Percentiles rank a stretch among this genome's conserved stretches.
Evolutionary conservation across 2,329 filamentous ascomycete genomes (phyloP).

Genomic region (Epichloe elymi): DNA sequence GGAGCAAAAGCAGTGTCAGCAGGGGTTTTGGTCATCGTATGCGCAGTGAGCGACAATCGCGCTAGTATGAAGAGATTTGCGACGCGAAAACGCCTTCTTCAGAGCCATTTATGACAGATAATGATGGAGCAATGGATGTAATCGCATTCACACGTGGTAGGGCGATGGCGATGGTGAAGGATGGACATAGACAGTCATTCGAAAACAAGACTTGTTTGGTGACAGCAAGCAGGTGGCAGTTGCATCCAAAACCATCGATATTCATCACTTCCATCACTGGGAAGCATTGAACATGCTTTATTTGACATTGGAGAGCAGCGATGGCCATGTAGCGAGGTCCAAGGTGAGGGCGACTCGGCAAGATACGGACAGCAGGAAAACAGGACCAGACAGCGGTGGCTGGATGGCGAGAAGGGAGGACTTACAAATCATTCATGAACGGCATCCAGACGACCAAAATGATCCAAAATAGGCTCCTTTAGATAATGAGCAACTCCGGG

Average conservation of each 20-base stretch:
- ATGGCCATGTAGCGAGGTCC: constrained; percentile 21
- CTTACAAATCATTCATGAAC: constrained; percentile 39
- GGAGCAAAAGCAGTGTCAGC: constrained; percentile 24
- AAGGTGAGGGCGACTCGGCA: constrained; percentile 23
- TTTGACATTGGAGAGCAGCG: constrained; percentile 15
- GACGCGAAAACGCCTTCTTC: constrained; percentile 14
- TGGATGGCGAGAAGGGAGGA: constrained; percentile 15
- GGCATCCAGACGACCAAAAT: constrained; percentile 23
- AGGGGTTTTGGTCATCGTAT: constrained; percentile 7
- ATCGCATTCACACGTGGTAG: constrained; percentile 30
- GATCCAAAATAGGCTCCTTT: constrained; percentile 11
- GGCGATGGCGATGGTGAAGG: constrained; percentile 34
- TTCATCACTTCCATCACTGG: constrained; percentile 24
- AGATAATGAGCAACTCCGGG: neutral
- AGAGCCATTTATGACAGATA: constrained; percentile 9
- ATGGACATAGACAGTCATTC: constrained; percentile 31
- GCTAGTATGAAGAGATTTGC: constrained; percentile 13
- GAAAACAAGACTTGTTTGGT: constrained; percentile 12
- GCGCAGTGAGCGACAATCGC: constrained; percentile 10
- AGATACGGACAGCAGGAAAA: constrained; percentile 24
- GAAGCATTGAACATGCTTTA: constrained; percentile 12
- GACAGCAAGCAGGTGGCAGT: constrained; percentile 11
- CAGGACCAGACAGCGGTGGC: constrained; percentile 2
- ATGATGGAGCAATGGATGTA: constrained; percentile 23
- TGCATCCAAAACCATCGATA: constrained; percentile 20